Base-by-base conservation (phyloP, 306 rosid species). In the Vigna hirtella region DNA sequence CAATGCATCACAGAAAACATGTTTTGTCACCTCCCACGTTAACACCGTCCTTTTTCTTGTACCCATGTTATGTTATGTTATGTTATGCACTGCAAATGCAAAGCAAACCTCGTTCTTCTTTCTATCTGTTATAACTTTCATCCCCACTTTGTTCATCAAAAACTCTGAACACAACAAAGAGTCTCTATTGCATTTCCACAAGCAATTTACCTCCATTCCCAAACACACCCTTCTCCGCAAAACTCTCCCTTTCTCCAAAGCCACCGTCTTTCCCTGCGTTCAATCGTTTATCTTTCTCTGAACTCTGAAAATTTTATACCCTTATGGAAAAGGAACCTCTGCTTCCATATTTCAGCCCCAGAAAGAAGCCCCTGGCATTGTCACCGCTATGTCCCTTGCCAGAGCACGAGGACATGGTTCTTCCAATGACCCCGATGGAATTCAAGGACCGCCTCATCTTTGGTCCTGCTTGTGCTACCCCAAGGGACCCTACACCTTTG, bases 241-340 rank as follows among this genome's bases (percentile, higher is more conserved):
- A 26, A 45, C 70, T 0, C 8, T 73, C 32, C 26, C 3, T 20
- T 43, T 14, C 20, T 45, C 6, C 53, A 65, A 87, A 87, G 48
- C 3, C 11, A 50, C 34, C 32, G 5, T 15, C 26, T 66, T 76
- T 79, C 58, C 13, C 57, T 43, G 64, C 38, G 1, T 52, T 52
- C 6, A 62, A 18, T 62, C 40, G 3, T 56, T 9, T 22, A 20
- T 22, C 8, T 30, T 52, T 28, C 59, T 53, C 63, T 69, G 65
- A 8, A 72, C 16, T 13, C 69, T 61, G 63, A 57, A 1, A 47
- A 57, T 34, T 24, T 10, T 53, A 52, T 66, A 18, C 71, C 85
- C 47, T 70, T 12, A 92, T 92, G 98, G 98, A 94, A 57, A 90
- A 83, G 40, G 98, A 91, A 88, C 97, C 98, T 47, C 85, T 95